phyloP scores from a whole-genome alignment of 2,329 filamentous ascomycete species.

The Ophiocordyceps camponoti-rufipedis region DNA sequence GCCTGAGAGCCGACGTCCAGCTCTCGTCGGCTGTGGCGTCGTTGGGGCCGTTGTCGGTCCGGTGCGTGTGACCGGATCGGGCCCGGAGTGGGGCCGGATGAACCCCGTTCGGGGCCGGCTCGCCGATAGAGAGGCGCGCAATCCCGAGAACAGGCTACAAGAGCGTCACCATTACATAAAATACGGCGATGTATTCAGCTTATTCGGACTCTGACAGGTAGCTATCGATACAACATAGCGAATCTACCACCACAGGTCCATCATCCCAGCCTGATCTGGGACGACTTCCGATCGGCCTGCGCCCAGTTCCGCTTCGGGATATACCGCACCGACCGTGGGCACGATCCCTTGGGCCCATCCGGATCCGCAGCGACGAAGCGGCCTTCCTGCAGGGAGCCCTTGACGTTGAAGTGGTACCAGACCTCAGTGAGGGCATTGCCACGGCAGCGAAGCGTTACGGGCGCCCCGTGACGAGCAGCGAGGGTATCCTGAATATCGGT shows the following conservation, averaged over 20 bases:
- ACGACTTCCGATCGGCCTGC: background rate
- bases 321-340: slow-evolving; percentile 49
- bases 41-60: too few relatives aligned
- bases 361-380: slow-evolving; percentile 36
- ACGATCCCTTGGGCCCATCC: slow-evolving; percentile 40
- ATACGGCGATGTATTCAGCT: background rate
- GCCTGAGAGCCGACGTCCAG: too few relatives aligned
- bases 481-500: slow-evolving; percentile 39
- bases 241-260: background rate
- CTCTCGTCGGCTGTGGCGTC: too few relatives aligned
- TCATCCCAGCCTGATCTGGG: background rate
- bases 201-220: too few relatives aligned
- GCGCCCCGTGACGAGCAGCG: slow-evolving; percentile 28
- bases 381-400: slow-evolving; percentile 38
- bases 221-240: too few relatives aligned
- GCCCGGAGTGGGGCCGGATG: too few relatives aligned
- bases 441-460: slow-evolving; percentile 39
- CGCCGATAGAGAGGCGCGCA: too few relatives aligned
- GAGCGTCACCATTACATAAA: background rate
- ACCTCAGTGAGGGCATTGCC: slow-evolving; percentile 28
- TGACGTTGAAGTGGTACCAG: slow-evolving; percentile 46
- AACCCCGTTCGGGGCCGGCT: too few relatives aligned
- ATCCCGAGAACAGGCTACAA: too few relatives aligned
- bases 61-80: too few relatives aligned
- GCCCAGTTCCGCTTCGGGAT: slow-evolving; percentile 9